Conservation (phyloP, 208 protist species). For the Kentomonas sorsogonicus region DNA sequence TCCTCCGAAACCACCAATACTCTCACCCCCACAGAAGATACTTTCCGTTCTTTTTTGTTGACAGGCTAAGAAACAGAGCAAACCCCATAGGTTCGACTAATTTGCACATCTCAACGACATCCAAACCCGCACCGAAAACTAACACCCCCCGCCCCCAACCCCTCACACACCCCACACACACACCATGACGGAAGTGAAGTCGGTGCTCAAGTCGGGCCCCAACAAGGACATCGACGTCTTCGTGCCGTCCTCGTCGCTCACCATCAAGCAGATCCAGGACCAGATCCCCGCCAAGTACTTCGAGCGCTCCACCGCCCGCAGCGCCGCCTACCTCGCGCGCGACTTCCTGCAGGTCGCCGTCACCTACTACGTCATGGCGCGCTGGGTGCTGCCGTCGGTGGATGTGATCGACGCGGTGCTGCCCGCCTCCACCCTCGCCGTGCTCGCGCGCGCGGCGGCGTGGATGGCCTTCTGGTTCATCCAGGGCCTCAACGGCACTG, state of each 20-base stretch:
- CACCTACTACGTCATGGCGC: slow-evolving; percentile 56
- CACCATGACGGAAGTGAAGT: slow-evolving; percentile 26
- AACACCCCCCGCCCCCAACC: background rate
- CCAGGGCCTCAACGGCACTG: slow-evolving; percentile 82
- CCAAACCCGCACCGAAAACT: background rate
- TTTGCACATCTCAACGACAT: too few species aligned
- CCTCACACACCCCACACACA: slow-evolving; percentile 1
- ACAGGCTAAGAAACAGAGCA: too few species aligned
- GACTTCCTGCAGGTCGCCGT: slow-evolving; percentile 54
- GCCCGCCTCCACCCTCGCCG: slow-evolving; percentile 7
- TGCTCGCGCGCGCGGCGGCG: slow-evolving; percentile 23
- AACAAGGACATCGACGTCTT: slow-evolving; percentile 60
- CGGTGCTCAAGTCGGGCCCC: slow-evolving; percentile 44
- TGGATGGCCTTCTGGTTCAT: slow-evolving; percentile 82
- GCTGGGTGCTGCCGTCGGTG: slow-evolving; percentile 29
- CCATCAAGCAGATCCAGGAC: slow-evolving; percentile 69
- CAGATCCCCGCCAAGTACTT: slow-evolving; percentile 75
- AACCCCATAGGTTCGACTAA: too few species aligned
- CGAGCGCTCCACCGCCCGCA: slow-evolving; percentile 33
- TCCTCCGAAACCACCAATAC: background rate
- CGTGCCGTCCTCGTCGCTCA: slow-evolving; percentile 56
- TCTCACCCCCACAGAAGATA: background rate
- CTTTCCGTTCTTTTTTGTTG: background rate
- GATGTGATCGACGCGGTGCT: slow-evolving; percentile 17
- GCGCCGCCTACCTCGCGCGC: slow-evolving; percentile 49